phyloP scores from a whole-genome alignment of 768 basidiomycete genomes.

The Hygrocybe coccinea region DNA sequence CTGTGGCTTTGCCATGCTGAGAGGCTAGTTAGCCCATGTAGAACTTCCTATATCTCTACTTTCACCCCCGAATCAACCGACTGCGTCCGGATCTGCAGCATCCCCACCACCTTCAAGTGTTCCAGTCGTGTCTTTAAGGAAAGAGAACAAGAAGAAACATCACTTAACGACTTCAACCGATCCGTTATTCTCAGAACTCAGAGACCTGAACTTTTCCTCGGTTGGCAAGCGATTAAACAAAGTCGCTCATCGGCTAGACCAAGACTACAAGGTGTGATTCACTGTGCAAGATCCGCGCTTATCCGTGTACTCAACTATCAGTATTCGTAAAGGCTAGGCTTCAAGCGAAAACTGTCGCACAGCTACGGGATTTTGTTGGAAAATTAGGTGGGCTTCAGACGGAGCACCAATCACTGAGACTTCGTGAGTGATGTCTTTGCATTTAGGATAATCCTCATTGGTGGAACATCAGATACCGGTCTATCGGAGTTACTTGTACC shows the following conservation, averaged over 20 bases:
- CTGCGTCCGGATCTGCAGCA: constrained; percentile 38
- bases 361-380: constrained; percentile 92
- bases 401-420: constrained; percentile 82
- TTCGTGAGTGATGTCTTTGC: constrained; percentile 58
- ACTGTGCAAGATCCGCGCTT: background rate
- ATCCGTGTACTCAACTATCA: background rate
- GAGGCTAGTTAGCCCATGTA: constrained; percentile 53
- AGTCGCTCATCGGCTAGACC: constrained; percentile 80
- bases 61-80: constrained; percentile 48
- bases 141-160: constrained; percentile 87
- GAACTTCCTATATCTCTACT: constrained; percentile 74
- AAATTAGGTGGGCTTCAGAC: constrained; percentile 88
- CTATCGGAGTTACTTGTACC: constrained; percentile 89
- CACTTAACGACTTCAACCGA: constrained; percentile 75
- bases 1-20: constrained; percentile 7
- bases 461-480: constrained; percentile 68
- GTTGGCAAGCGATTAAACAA: constrained; percentile 78
- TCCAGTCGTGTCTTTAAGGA: constrained; percentile 50
- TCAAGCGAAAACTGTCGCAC: constrained; percentile 84
- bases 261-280: constrained; percentile 76
- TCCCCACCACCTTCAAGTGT: constrained; percentile 36
- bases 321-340: constrained; percentile 56
- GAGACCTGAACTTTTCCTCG: constrained; percentile 89
- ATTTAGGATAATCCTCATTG: constrained; percentile 6
- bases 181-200: constrained; percentile 72